Evolutionary conservation across 2,329 filamentous ascomycete species (phyloP), one percentile per base, ranked within the genome.

Genomic region (Lasiodiplodia gonubiensis): DNA sequence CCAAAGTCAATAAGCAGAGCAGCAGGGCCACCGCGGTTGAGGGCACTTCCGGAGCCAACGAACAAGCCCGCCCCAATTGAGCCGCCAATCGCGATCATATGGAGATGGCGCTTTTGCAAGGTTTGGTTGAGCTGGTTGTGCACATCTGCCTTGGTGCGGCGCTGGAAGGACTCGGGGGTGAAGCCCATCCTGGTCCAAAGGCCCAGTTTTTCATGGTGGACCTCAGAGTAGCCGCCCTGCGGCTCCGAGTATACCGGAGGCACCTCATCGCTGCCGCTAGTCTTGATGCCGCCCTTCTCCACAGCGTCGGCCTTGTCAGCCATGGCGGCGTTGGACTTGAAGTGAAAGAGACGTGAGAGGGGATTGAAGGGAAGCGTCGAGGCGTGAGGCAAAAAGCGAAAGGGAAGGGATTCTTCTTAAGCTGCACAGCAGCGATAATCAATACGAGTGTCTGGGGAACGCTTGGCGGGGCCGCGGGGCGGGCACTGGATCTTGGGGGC

Each of bases 1-100:
- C 74, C 78, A 71, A 78, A 79, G 37, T 73, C 70, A 46, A 78
- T 77, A 35, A 78, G 73, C 53, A 78, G 70, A 14, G 76, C 73
- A 25, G 74, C 78, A 33, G 78, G 77, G n/a, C 78, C 79, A 67
- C 79, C 79, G 21, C 74, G 73, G 68, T 75, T 74, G 61, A 81
- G 72, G 37, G 79, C 78, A 65, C 75, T 74, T 25, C 80, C 81
- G 0, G 92, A 94, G 25, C 92, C 91, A 48, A 97, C 92, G 77
- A 97, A 97, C 2, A 97, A 83, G 70, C 94, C 93, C 67, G 79
- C 78, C 74, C 81, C 81, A 74, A 97, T 97, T 12, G 92, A 94
- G 52, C 94, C 94, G 72, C 93, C 93, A 72, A 97, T 97, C 16
- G 94, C 94, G 83, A 97, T 97, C 94, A 97, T 97, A 82, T 97